phyloP scores from a whole-genome alignment of 1,284 basidiomycete genomes.

The Singerocomus inundabilis region DNA sequence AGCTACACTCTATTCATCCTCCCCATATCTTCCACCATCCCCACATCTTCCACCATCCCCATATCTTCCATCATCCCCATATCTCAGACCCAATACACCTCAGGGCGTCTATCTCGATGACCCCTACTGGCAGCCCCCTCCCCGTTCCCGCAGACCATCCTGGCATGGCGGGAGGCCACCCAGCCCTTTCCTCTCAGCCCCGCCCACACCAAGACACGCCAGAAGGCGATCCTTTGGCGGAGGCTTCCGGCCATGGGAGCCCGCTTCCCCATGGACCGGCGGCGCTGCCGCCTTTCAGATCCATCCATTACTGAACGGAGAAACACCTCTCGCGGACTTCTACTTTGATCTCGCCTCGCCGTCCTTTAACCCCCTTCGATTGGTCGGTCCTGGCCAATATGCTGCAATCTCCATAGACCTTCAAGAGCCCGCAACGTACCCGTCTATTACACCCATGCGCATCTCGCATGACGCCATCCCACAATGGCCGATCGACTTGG shows the following conservation, averaged over 20 bases:
- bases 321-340: conserved; percentile 44
- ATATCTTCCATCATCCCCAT: conserved; percentile 29
- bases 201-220: conserved; percentile 12
- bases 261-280: conserved; percentile 24
- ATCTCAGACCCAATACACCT: conserved; percentile 26
- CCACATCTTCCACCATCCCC: too few relatives aligned
- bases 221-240: conserved; percentile 45
- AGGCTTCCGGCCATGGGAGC: conserved; percentile 26
- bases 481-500: conserved; percentile 60
- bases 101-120: conserved; percentile 17
- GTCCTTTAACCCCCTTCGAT: conserved; percentile 44
- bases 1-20: conserved; percentile 35
- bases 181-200: conserved; percentile 26
- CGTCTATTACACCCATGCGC: conserved; percentile 52
- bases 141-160: conserved; percentile 39
- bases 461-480: conserved; percentile 58
- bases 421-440: conserved; percentile 53
- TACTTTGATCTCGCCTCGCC: conserved; percentile 54
- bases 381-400: conserved; percentile 39
- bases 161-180: conserved; percentile 36
- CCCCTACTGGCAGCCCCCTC: conserved; percentile 20
- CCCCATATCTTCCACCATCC: conserved; percentile 26
- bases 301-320: conserved; percentile 61
- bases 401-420: conserved; percentile 41
- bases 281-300: conserved; percentile 41